phyloP scores from a whole-genome alignment of 805 yeast genomes.

The Saturnispora gosingensis region DNA sequence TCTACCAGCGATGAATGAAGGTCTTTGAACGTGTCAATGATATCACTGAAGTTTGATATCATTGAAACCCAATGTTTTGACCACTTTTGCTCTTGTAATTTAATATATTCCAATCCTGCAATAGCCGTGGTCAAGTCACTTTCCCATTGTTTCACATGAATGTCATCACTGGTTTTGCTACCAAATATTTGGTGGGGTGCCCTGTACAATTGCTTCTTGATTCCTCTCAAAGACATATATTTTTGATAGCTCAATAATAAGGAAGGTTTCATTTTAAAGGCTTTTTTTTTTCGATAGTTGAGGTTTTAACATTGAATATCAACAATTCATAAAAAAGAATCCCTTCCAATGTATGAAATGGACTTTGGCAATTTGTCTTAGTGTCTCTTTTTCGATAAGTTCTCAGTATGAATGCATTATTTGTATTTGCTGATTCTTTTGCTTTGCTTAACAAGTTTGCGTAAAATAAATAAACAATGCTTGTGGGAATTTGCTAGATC shows the following conservation, averaged over 20 bases:
- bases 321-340: too few relatives aligned
- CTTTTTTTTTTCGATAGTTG: not conserved
- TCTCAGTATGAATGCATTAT: too few relatives aligned
- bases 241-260: not conserved
- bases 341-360: too few relatives aligned
- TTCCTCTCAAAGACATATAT: conserved; percentile 29
- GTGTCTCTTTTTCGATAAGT: too few relatives aligned
- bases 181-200: conserved; percentile 31
- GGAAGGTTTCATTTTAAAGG: not conserved
- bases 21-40: conserved; percentile 25
- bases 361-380: too few relatives aligned
- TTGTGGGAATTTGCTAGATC: too few relatives aligned
- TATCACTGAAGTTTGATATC: conserved; percentile 28
- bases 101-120: conserved; percentile 36
- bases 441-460: too few relatives aligned
- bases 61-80: conserved; percentile 20
- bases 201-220: conserved; percentile 28
- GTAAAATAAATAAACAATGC: too few relatives aligned
- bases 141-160: conserved; percentile 32
- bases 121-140: conserved; percentile 34
- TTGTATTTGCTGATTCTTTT: too few relatives aligned
- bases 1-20: conserved; percentile 19
- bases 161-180: conserved; percentile 30
- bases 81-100: conserved; percentile 25
- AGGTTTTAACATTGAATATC: not conserved